These are phyloP conservation scores for Rossbeevera mucosa DNA, from an alignment of 768 basidiomycete species.

Conservation along the genomic window DNA sequence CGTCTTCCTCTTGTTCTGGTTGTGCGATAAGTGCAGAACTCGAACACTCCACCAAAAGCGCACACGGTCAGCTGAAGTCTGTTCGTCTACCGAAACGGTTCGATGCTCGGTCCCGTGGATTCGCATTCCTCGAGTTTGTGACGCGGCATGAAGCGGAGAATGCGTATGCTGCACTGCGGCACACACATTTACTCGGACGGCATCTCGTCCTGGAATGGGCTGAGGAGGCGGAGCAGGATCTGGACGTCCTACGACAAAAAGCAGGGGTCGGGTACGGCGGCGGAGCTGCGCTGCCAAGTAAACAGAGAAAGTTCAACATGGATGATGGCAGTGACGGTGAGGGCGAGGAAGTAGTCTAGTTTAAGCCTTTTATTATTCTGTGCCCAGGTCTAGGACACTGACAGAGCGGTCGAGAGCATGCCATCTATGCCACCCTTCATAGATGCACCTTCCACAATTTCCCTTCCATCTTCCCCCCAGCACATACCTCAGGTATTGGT, in stretches of 20 bases:
- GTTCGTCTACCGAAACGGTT: conserved; percentile 91
- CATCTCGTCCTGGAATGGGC: conserved; percentile 97
- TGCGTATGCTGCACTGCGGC: conserved; percentile 79
- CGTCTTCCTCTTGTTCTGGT: conserved; percentile 29
- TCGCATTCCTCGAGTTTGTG: conserved; percentile 94
- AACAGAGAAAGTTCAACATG: conserved; percentile 66
- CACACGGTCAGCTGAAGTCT: conserved; percentile 91
- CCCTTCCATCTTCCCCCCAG: conserved; percentile 39
- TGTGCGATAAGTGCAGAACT: neutral
- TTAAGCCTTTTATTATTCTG: neutral
- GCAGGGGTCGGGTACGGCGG: conserved; percentile 73
- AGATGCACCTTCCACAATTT: conserved; percentile 25
- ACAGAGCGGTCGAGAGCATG: neutral
- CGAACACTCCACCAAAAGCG: conserved; percentile 38
- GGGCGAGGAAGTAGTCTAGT: conserved; percentile 27
- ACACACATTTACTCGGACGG: conserved; percentile 93
- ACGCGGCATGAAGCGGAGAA: conserved; percentile 86
- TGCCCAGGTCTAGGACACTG: neutral
- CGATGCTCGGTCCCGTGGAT: conserved; percentile 84
- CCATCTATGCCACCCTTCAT: conserved; percentile 12
- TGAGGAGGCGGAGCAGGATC: conserved; percentile 71
- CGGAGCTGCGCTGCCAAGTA: conserved; percentile 65
- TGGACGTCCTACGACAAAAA: conserved; percentile 73
- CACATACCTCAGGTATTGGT: conserved; percentile 31
- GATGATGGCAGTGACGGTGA: conserved; percentile 35